Base-by-base conservation (phyloP, 345 rosid species). In the Boechera divaricarpa region DNA sequence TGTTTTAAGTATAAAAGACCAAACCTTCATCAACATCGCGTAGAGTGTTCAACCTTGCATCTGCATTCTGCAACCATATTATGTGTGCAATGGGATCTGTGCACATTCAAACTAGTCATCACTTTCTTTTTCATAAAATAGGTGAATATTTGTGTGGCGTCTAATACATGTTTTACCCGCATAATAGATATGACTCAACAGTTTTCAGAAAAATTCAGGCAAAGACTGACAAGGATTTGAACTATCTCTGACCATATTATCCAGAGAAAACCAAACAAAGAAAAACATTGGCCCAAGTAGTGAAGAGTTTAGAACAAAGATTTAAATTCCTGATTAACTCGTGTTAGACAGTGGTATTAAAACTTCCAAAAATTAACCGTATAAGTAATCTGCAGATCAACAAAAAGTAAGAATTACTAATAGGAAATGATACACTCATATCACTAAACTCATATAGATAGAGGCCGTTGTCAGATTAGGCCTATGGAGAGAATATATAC, bases 41-140 rank as follows among this genome's bases (percentile, higher is more conserved):
- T 64, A 94, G 96, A 10, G 93, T 86, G 82, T 73, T 87, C 83
- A 91, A 73, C 82, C 79, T 87, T 74, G 96, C 96, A 83, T 85
- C 83, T 51, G 90, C 87, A 70, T 81, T 87, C 72, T 88, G 85
- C 69, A 89, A 70, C 97, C 97, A 91, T 49, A 87, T 44, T 51
- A 93, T 87, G 76, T 94, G 97, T 26, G 89, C 63, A 66, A 91
- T 91, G 10, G 98, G 94, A 84, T 94, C 97, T 91, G 91, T 42
- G 67, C 16, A 78, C 48, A 60, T 39, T 49, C 67, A 80, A 56
- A 68, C 67, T 11, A 68, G 55, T 24, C 42, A 79, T 55, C 72
- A 76, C 11, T 49, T 62, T 49, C 51, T 60, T 60, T 48, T 33
- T 9, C 48, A 33, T 9, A 41, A 36, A 13, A 10, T 35, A 48